phyloP scores from a whole-genome alignment of 2,329 filamentous ascomycete genomes.

The Colletotrichum tabaci region DNA sequence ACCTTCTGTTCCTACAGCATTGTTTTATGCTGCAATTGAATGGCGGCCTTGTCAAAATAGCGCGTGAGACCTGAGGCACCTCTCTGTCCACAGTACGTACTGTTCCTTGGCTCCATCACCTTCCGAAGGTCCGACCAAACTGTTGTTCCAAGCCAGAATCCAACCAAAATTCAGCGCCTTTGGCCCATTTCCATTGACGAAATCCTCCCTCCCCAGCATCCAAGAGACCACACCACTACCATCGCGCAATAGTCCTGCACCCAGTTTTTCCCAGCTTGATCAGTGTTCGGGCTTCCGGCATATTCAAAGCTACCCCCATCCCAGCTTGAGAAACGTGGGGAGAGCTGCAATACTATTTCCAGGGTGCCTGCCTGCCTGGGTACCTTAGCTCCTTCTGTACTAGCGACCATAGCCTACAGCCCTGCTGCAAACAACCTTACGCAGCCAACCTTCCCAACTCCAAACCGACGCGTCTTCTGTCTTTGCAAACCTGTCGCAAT shows the following conservation, averaged over 20 bases:
- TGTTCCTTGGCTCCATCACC: neutral
- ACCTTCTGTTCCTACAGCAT: neutral
- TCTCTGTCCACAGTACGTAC: neutral
- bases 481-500: slow-evolving; percentile 28
- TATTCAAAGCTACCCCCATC: slow-evolving; percentile 17
- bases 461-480: slow-evolving; percentile 41
- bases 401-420: slow-evolving; percentile 29
- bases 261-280: neutral
- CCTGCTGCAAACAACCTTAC: slow-evolving; percentile 29
- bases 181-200: slow-evolving; percentile 9
- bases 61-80: neutral
- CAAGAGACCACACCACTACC: slow-evolving; percentile 6
- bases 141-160: neutral
- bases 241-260: slow-evolving; percentile 1
- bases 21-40: neutral
- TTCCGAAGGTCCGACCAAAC: neutral
- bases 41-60: neutral
- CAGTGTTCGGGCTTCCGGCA: slow-evolving; percentile 7
- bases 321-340: slow-evolving; percentile 19
- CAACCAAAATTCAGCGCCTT: slow-evolving; percentile 10
- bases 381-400: slow-evolving; percentile 8
- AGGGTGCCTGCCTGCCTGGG: neutral
- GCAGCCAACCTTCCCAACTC: slow-evolving; percentile 19
- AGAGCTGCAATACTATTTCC: slow-evolving; percentile 14
- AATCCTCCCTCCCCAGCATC: slow-evolving; percentile 6